phyloP scores from a whole-genome alignment of 2,329 filamentous ascomycete genomes.

The Aspergillus spinulosporus region DNA sequence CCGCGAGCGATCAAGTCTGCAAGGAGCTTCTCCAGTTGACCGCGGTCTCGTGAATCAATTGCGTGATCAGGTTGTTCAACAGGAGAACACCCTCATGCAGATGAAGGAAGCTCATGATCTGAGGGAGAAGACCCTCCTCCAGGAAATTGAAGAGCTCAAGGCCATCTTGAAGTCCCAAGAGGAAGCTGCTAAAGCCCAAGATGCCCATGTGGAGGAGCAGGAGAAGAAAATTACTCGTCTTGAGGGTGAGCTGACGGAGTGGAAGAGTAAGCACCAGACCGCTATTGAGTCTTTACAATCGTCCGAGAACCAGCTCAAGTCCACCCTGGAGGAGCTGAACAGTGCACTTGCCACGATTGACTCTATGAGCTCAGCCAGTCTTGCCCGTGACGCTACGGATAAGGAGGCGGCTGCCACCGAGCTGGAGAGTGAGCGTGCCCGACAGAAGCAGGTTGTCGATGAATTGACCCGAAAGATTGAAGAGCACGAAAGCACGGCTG shows the following conservation, averaged over 20 bases:
- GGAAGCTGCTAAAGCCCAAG: slow-evolving; percentile 36
- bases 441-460: slow-evolving; percentile 61
- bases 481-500: slow-evolving; percentile 74
- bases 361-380: slow-evolving; percentile 39
- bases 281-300: slow-evolving; percentile 69
- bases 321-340: slow-evolving; percentile 74
- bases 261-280: slow-evolving; percentile 73
- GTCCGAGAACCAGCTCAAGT: slow-evolving; percentile 70
- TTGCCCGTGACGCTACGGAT: slow-evolving; percentile 22
- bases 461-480: slow-evolving; percentile 73
- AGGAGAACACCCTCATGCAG: slow-evolving; percentile 73
- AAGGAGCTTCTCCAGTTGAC: slow-evolving; percentile 75
- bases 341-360: slow-evolving; percentile 58
- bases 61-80: slow-evolving; percentile 83
- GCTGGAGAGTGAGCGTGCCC: slow-evolving; percentile 53
- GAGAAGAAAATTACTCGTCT: slow-evolving; percentile 64
- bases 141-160: slow-evolving; percentile 70
- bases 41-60: slow-evolving; percentile 89
- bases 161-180: slow-evolving; percentile 50
- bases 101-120: slow-evolving; percentile 71
- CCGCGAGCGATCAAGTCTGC: slow-evolving; percentile 86
- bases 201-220: slow-evolving; percentile 44
- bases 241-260: slow-evolving; percentile 68
- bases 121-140: slow-evolving; percentile 72
- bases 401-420: slow-evolving; percentile 46